A percentile compares a stretch with the other conserved stretches of the same genome.
Conservation (phyloP, 805 yeast genomes). For the Yarrowia sp. region DNA sequence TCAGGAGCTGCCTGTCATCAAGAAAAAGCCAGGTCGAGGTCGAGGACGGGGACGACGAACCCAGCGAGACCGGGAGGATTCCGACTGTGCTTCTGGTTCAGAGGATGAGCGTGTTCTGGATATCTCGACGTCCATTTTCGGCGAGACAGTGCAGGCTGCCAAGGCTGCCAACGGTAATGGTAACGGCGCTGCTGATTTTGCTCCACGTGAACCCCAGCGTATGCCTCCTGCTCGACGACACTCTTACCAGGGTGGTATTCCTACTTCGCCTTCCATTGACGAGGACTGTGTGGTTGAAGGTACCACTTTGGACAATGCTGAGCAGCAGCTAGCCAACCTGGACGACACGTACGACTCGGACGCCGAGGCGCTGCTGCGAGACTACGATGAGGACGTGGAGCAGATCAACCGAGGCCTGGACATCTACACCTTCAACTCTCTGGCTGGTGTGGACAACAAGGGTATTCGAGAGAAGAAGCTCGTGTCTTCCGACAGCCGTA, state of each 20-base stretch:
- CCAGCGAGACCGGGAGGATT: background rate
- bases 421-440: constrained; percentile 62
- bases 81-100: constrained; percentile 11
- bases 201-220: background rate
- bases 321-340: background rate
- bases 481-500: constrained; percentile 76
- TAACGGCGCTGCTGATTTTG: background rate
- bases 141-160: constrained; percentile 11
- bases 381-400: constrained; percentile 12
- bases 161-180: constrained; percentile 3
- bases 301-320: background rate
- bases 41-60: background rate
- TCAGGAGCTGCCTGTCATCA: constrained; percentile 18
- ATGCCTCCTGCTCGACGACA: background rate
- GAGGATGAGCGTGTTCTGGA: constrained; percentile 13
- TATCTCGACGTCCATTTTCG: constrained; percentile 10
- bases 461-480: constrained; percentile 84
- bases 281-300: constrained; percentile 2
- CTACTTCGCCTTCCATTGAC: background rate
- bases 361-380: background rate
- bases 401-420: constrained; percentile 1
- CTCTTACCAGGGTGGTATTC: background rate
- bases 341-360: constrained; percentile 4
- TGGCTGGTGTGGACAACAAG: constrained; percentile 82
- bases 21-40: background rate